Base-by-base conservation (phyloP, 805 yeast genomes). In the Candida nitratophila region DNA sequence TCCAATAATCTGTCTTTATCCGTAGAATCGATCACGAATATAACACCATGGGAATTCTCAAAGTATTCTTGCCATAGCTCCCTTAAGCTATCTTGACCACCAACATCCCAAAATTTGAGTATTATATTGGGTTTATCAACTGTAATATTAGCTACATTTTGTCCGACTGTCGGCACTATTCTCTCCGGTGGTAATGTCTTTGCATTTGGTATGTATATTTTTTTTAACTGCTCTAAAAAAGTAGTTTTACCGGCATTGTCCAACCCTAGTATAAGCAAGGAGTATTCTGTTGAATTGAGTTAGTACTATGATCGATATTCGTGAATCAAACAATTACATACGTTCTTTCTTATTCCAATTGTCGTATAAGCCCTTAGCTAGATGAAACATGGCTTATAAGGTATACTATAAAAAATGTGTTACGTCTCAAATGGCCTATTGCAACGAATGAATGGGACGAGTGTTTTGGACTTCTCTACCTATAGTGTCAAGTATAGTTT, bases 161-260 rank as follows among this genome's bases (percentile, higher is more conserved):
- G 99, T 3, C 99, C 99, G 39, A 91, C 95, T 0, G 99, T 91
- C 1, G 99, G 97, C 26, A 85, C 70, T 16, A 89, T 88, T 46
- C 87, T 69, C 43, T 77, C 80, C 20, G 79, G 70, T 2, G 76
- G 74, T 6, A 66, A 55, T 43, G 64, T 66, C 43, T 70, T 75
- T 27, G 74, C 69, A 37, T 65, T 69, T 40, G 71, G 63, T 27
- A 70, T 66, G 54, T 74, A 81, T 39, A 71, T 61, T 37, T 72
- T 69, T 56, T 85, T 85, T 32, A 83, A 64, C 50, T 80, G 75
- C 59, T 84, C 93, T 21, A 83, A 59, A 46, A 83, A 74, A 0
- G 91, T 85, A 14, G 98, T 93, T 61, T 91, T 91, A 1, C 99
- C 99, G 0, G 98, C 96, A 68, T 91, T 90, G 63, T 91, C 97